Evolutionary conservation across 1,139 yeast genomes (phyloP), one percentile per base, ranked within the genome.

Genomic region (Oligophagozyma castellii): DNA sequence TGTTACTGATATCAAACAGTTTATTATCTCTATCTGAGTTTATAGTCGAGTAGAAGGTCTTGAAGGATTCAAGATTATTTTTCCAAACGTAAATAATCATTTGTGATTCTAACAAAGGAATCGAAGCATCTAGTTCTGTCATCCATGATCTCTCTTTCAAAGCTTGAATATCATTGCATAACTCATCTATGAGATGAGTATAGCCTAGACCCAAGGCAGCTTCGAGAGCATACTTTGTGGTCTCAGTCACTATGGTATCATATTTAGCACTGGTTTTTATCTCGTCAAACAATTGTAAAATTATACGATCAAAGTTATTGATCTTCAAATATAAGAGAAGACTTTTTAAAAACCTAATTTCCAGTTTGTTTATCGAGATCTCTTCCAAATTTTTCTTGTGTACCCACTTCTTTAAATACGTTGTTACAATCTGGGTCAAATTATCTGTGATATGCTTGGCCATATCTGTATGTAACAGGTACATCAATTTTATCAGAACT

Each of bases 241-340:
- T n/a, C n/a, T n/a, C n/a, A n/a, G n/a, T n/a, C n/a, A n/a, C n/a
- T n/a, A n/a, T n/a, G n/a, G n/a, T n/a, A n/a, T n/a, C n/a, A n/a
- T n/a, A n/a, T n/a, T n/a, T n/a, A n/a, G n/a, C n/a, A n/a, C n/a
- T n/a, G n/a, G n/a, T n/a, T n/a, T n/a, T n/a, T n/a, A n/a, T n/a
- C n/a, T n/a, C n/a, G n/a, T n/a, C n/a, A 5, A 38, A 24, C n/a
- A 63, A 31, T 3, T 38, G 31, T 7, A 52, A 36, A 3, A 53
- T 27, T 5, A 49, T 32, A 13, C 57, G 59, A 28, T 57, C 48
- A 23, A 59, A 49, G 11, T 57, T 55, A 37, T 59, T 58, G 29
- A 55, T 61, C 26, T 48, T 51, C 35, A 67, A 46, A 39, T 58
- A 66, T 4, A 42, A 42, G 3, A 63, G 36, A 10, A 65, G 32